Percentiles rank a stretch among this genome's conserved stretches.
Conservation (phyloP, 1,139 yeast species). For the Geotrichum klebahnii region DNA sequence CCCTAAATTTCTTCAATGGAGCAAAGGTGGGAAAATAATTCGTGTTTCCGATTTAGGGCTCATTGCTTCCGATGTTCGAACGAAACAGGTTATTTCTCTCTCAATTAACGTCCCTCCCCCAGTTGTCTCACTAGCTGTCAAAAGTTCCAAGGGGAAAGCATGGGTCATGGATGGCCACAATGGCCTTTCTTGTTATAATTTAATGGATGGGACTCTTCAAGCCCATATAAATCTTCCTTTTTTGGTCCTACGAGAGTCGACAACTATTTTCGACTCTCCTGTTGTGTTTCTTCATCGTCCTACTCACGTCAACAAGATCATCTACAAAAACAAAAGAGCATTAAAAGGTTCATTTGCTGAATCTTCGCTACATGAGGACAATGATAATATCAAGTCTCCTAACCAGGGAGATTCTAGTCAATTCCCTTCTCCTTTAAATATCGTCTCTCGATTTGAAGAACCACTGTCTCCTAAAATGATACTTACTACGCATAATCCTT, state of each 20-base stretch:
- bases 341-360: neutral
- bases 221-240: slow-evolving; percentile 11
- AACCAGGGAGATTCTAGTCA: too few species aligned
- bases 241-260: slow-evolving; percentile 7
- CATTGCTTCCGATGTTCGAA: slow-evolving; percentile 21
- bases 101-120: slow-evolving; percentile 15
- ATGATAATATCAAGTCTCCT: too few species aligned
- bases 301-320: slow-evolving; percentile 11
- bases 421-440: too few species aligned
- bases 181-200: slow-evolving; percentile 8
- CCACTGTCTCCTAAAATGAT: too few species aligned
- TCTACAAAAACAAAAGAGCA: slow-evolving; percentile 16
- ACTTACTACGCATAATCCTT: slow-evolving; percentile 9
- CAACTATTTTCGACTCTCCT: slow-evolving; percentile 20
- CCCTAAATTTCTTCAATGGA: slow-evolving; percentile 20
- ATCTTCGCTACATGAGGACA: neutral
- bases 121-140: slow-evolving; percentile 13
- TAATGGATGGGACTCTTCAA: slow-evolving; percentile 14
- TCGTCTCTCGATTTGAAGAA: too few species aligned
- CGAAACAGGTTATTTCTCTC: slow-evolving; percentile 19
- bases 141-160: slow-evolving; percentile 18
- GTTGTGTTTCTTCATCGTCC: slow-evolving; percentile 19
- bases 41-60: slow-evolving; percentile 18
- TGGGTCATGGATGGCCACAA: slow-evolving; percentile 15
- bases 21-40: slow-evolving; percentile 22